Conservation (phyloP, 108 stramenopile genomes). For the Fragilariopsis cylindrus region DNA sequence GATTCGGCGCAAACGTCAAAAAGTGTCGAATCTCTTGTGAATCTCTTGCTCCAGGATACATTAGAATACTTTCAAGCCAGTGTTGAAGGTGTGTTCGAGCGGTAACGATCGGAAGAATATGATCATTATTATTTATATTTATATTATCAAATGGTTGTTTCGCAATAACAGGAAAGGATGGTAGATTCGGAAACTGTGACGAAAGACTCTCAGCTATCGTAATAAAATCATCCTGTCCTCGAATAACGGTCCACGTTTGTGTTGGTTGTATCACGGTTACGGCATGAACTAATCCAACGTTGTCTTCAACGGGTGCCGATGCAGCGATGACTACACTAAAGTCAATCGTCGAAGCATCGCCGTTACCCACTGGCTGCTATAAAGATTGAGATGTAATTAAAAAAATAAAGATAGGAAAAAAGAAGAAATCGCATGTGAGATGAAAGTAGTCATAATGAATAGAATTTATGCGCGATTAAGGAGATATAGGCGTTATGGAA, state of each 20-base stretch:
- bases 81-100: conserved; percentile 66
- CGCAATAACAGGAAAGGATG: conserved; percentile 41
- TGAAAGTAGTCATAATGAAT: no score
- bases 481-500: no score
- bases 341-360: conserved; percentile 19
- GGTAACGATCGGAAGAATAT: conserved; percentile 26
- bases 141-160: conserved; percentile 4
- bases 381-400: not conserved
- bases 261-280: conserved; percentile 79
- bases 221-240: conserved; percentile 78
- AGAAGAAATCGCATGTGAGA: no score
- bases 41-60: conserved; percentile 60
- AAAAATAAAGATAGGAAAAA: not conserved
- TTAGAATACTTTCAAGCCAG: conserved; percentile 64
- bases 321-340: conserved; percentile 50
- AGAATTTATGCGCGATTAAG: no score
- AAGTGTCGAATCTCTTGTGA: conserved; percentile 69
- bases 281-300: conserved; percentile 62
- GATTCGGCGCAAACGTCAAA: conserved; percentile 76
- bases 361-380: not conserved
- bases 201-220: conserved; percentile 53
- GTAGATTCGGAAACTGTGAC: conserved; percentile 33
- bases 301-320: conserved; percentile 31
- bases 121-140: conserved; percentile 27
- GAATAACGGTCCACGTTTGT: conserved; percentile 85